Evolutionary conservation across 192 early-diverging fungal genomes (phyloP).

Genomic region (Coemansia sp.): DNA sequence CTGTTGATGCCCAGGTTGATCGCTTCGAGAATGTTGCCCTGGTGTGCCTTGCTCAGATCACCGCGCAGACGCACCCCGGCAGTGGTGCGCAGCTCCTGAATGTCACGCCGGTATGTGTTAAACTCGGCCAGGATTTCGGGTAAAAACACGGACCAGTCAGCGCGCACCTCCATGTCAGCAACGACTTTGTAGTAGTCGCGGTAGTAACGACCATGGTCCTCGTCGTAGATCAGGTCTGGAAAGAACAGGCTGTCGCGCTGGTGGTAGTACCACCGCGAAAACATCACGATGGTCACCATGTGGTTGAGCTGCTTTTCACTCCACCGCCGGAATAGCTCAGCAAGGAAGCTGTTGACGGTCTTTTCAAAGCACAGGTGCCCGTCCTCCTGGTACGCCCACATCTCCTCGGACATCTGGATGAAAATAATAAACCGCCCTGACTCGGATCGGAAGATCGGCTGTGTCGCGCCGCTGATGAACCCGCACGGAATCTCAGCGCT

Average conservation of each 20-base stretch:
- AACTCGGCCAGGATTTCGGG: slow-evolving; percentile 49
- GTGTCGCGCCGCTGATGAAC: slow-evolving; percentile 75
- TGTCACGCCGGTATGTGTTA: slow-evolving; percentile 46
- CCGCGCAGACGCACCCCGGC: slow-evolving; percentile 60
- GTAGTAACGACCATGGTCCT: slow-evolving; percentile 64
- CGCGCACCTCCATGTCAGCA: slow-evolving; percentile 77
- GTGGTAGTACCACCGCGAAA: slow-evolving; percentile 83
- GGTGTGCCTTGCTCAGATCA: slow-evolving; percentile 75
- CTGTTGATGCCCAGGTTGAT: slow-evolving; percentile 95
- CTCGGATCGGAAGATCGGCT: slow-evolving; percentile 88
- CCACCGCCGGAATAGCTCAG: slow-evolving; percentile 88
- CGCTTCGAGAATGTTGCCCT: slow-evolving; percentile 94
- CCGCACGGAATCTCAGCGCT: slow-evolving; percentile 67
- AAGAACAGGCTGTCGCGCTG: slow-evolving; percentile 48
- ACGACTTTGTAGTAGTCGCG: slow-evolving; percentile 96
- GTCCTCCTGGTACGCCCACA: slow-evolving; percentile 98
- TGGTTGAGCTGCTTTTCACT: slow-evolving; percentile 80
- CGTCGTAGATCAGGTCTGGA: slow-evolving; percentile 49
- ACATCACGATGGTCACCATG: slow-evolving; percentile 93
- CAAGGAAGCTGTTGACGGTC: slow-evolving; percentile 84
- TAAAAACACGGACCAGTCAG: slow-evolving; percentile 59
- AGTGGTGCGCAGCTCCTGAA: slow-evolving; percentile 39
- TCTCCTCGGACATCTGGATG: slow-evolving; percentile 95
- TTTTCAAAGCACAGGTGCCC: slow-evolving; percentile 95
- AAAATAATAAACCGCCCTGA: slow-evolving; percentile 94